These are phyloP conservation scores for Cordia subcordata DNA, from an alignment of 257 asterid species.

Conservation along the genomic window DNA sequence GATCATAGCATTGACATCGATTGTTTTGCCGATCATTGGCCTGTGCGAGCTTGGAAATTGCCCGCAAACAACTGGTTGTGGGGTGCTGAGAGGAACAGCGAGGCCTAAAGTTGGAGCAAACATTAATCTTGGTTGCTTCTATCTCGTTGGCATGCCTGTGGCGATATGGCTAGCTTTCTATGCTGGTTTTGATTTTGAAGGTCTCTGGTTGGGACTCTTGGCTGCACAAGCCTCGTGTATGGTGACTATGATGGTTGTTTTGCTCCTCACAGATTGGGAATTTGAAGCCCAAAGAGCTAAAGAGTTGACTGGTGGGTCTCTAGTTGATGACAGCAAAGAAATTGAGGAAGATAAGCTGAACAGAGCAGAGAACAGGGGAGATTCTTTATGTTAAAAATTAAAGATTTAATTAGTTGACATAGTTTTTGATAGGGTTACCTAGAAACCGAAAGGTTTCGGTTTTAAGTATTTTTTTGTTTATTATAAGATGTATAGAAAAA, in stretches of 20 bases:
- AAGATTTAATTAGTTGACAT: constrained; percentile 12
- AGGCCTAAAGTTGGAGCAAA: constrained; percentile 30
- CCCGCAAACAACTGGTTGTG: constrained; percentile 25
- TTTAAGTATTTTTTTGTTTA: background rate
- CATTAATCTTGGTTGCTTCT: constrained; percentile 27
- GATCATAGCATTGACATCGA: constrained; percentile 13
- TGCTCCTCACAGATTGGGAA: constrained; percentile 30
- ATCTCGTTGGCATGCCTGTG: constrained; percentile 29
- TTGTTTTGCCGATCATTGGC: constrained; percentile 26
- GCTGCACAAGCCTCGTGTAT: constrained; percentile 25
- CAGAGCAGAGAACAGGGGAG: constrained; percentile 15
- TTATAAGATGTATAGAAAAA: background rate
- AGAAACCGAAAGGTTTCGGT: too few species aligned
- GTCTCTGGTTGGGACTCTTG: constrained; percentile 26
- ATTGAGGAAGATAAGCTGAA: constrained; percentile 12
- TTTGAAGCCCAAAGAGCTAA: constrained; percentile 21
- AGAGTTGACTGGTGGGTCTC: constrained; percentile 7
- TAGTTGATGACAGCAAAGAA: background rate
- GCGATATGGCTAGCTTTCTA: constrained; percentile 20
- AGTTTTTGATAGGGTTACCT: too few species aligned
- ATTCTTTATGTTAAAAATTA: constrained; percentile 14
- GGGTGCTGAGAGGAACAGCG: constrained; percentile 26
- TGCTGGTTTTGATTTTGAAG: constrained; percentile 23
- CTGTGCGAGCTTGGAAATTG: constrained; percentile 30
- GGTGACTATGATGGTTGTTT: constrained; percentile 21